These are phyloP conservation scores for Prunus davidiana DNA, from an alignment of 306 rosid species.

Conservation along the genomic window DNA sequence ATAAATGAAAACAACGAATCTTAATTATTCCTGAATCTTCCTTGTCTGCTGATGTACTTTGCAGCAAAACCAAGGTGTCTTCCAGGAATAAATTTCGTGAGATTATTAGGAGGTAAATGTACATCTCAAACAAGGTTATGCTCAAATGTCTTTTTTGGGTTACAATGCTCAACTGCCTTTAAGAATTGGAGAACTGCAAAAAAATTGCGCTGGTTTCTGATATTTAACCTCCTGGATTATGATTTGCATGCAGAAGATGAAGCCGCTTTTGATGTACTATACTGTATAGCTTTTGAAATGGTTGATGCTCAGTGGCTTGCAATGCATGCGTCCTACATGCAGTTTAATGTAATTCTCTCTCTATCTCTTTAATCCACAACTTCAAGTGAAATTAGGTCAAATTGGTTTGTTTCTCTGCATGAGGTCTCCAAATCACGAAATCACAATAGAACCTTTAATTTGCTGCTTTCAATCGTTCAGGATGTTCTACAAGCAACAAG, in stretches of 20 bases:
- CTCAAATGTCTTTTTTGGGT: constrained; percentile 1
- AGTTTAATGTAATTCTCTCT: constrained; percentile 68
- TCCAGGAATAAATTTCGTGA: constrained; percentile 78
- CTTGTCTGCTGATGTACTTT: constrained; percentile 6
- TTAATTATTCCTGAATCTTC: constrained; percentile 8
- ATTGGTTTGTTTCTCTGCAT: background rate
- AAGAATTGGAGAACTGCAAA: background rate
- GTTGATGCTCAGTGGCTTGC: constrained; percentile 99
- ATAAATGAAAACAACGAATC: background rate
- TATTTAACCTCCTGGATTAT: background rate
- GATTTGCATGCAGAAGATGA: constrained; percentile 65
- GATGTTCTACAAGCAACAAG: constrained; percentile 79
- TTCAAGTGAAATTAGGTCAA: background rate
- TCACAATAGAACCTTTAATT: background rate
- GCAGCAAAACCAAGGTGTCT: constrained; percentile 79
- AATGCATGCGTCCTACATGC: constrained; percentile 91
- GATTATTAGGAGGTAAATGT: constrained; percentile 73
- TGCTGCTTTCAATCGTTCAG: constrained; percentile 44
- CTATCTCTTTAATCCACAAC: background rate
- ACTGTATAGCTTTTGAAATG: constrained; percentile 86
- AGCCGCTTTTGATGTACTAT: constrained; percentile 76
- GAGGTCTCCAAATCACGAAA: background rate
- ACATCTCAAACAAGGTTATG: constrained; percentile 9
- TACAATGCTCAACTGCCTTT: background rate
- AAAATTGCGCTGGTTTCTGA: background rate